Conservation (phyloP, 2,329 filamentous ascomycete genomes). For the Graphilbum ipis-grandicollis region DNA sequence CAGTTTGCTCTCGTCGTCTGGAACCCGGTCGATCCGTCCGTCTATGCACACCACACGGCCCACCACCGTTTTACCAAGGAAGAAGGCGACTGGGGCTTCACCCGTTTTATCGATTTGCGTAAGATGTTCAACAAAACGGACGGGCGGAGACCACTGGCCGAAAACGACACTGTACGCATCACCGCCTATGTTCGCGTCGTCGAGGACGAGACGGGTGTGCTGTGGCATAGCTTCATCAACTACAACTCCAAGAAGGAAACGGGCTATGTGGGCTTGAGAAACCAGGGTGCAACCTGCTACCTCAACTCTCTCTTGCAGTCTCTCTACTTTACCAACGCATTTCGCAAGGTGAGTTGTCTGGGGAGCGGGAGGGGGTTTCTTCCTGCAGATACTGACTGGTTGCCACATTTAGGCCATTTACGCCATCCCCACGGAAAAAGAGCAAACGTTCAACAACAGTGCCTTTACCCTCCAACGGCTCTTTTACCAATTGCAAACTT, state of each 20-base stretch:
- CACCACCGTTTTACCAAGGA: slow-evolving; percentile 92
- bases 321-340: slow-evolving; percentile 76
- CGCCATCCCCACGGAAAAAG: slow-evolving; percentile 81
- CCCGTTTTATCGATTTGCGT: slow-evolving; percentile 79
- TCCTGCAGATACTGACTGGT: not conserved
- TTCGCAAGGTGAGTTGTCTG: slow-evolving; percentile 58
- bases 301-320: slow-evolving; percentile 74
- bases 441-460: slow-evolving; percentile 68
- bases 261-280: slow-evolving; percentile 89
- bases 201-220: slow-evolving; percentile 71
- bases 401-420: slow-evolving; percentile 57
- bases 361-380: not conserved
- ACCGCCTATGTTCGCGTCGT: slow-evolving; percentile 70
- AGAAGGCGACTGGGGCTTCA: slow-evolving; percentile 97
- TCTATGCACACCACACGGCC: slow-evolving; percentile 68
- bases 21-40: slow-evolving; percentile 82
- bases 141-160: slow-evolving; percentile 52
- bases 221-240: slow-evolving; percentile 84
- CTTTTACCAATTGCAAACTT: slow-evolving; percentile 90
- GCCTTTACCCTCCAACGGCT: slow-evolving; percentile 86
- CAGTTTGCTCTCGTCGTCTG: slow-evolving; percentile 89
- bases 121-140: slow-evolving; percentile 67
- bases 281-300: slow-evolving; percentile 88
- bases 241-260: slow-evolving; percentile 99
- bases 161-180: slow-evolving; percentile 61